Conservation (phyloP, 805 yeast species). For the Ogataea glucozyma region DNA sequence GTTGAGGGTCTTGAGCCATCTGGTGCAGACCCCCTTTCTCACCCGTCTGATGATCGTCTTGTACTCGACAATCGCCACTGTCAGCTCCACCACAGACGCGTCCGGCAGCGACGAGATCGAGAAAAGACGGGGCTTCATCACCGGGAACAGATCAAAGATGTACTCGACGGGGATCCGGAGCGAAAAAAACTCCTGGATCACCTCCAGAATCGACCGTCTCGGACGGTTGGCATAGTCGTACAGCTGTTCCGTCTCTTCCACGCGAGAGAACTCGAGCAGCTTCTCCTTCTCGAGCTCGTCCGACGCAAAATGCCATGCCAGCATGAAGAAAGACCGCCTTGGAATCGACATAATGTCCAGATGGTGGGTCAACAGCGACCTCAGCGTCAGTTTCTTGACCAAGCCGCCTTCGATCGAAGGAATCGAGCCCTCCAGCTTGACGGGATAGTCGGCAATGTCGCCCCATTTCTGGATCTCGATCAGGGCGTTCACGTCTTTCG, state of each 20-base stretch:
- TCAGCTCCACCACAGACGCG: constrained; percentile 52
- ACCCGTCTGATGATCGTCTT: constrained; percentile 74
- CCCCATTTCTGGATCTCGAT: constrained; percentile 75
- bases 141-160: constrained; percentile 75
- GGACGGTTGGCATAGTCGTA: constrained; percentile 94
- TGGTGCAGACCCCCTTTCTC: constrained; percentile 81
- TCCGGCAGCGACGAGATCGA: constrained; percentile 73
- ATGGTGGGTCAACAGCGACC: constrained; percentile 74
- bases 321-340: constrained; percentile 74
- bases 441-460: constrained; percentile 62
- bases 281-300: constrained; percentile 77
- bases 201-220: constrained; percentile 82
- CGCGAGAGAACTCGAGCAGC: constrained; percentile 68
- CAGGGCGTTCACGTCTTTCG: constrained; percentile 60
- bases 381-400: constrained; percentile 61
- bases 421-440: constrained; percentile 39
- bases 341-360: constrained; percentile 84
- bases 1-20: constrained; percentile 59
- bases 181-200: constrained; percentile 76
- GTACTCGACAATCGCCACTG: constrained; percentile 85
- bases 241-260: constrained; percentile 76
- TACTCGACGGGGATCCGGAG: constrained; percentile 75
- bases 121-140: constrained; percentile 76
- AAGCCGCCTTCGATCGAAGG: constrained; percentile 59
- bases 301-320: constrained; percentile 71